Conservation (phyloP, 306 rosid species). For the Sicyos edulis region DNA sequence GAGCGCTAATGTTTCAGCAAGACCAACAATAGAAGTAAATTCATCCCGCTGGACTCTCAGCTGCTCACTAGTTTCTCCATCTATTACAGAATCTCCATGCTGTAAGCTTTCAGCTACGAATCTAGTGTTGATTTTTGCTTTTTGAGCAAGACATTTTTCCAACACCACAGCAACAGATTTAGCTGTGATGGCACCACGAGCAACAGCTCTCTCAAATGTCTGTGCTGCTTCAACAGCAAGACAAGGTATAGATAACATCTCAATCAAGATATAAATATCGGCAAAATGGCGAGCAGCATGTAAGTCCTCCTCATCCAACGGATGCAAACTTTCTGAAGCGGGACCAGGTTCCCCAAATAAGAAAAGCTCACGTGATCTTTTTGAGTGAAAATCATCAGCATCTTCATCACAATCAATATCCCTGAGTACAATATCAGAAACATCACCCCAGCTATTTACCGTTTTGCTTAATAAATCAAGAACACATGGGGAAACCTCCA, state of each 20-base stretch:
- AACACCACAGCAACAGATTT: conserved; percentile 82
- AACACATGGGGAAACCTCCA: conserved; percentile 78
- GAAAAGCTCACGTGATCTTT: conserved; percentile 52
- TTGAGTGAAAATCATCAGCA: conserved; percentile 60
- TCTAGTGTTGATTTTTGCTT: conserved; percentile 43
- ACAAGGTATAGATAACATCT: conserved; percentile 95
- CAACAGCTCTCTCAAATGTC: conserved; percentile 93
- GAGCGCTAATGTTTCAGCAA: conserved; percentile 87
- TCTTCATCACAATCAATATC: conserved; percentile 90
- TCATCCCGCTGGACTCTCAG: conserved; percentile 71
- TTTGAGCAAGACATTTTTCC: conserved; percentile 82
- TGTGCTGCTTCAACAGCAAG: conserved; percentile 94
- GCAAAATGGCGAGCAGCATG: conserved; percentile 59
- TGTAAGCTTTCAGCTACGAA: conserved; percentile 51
- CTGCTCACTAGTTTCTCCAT: conserved; percentile 65
- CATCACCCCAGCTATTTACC: conserved; percentile 98
- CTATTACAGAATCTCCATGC: conserved; percentile 47
- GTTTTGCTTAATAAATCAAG: conserved; percentile 86
- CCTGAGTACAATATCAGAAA: conserved; percentile 87
- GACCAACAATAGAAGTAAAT: conserved; percentile 86
- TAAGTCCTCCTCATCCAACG: conserved; percentile 66
- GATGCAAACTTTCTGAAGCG: conserved; percentile 50
- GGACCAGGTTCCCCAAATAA: conserved; percentile 65
- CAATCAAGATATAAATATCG: conserved; percentile 75
- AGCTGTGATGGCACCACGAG: conserved; percentile 78